A percentile compares a stretch with the other conserved stretches of the same genome.
Evolutionary conservation across 345 rosid species (phyloP).

Genomic region (Erysimum cheiranthoides): DNA sequence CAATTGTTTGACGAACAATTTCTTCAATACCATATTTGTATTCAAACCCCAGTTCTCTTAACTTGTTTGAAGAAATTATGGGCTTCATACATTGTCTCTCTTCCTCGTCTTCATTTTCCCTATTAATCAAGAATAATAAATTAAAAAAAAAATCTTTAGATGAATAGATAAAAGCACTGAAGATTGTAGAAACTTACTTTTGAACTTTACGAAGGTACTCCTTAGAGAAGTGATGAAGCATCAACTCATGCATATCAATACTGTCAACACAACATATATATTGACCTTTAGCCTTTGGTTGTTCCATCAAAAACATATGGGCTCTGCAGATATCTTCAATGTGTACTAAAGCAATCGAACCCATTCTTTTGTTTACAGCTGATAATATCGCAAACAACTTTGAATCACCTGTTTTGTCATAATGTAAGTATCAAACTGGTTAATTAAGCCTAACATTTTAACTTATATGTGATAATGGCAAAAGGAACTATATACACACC

Average conservation of each 20-base stretch:
- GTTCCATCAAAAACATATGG: conserved; percentile 77
- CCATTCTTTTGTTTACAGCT: conserved; percentile 75
- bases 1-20: conserved; percentile 57
- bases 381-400: conserved; percentile 62
- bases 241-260: conserved; percentile 53
- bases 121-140: conserved; percentile 19
- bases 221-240: conserved; percentile 47
- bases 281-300: conserved; percentile 60
- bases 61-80: conserved; percentile 74
- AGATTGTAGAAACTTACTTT: conserved; percentile 42
- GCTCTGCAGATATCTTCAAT: conserved; percentile 77
- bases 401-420: conserved; percentile 55
- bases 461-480: not conserved
- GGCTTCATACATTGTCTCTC: conserved; percentile 45
- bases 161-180: not conserved
- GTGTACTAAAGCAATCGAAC: conserved; percentile 78
- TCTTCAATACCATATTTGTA: conserved; percentile 63
- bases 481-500: conserved; percentile 41
- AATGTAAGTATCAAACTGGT: not conserved
- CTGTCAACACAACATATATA: conserved; percentile 64
- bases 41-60: conserved; percentile 66
- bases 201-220: conserved; percentile 43
- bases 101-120: conserved; percentile 47
- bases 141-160: not conserved
- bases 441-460: not conserved